Percentiles rank a stretch among this genome's conserved stretches.
Evolutionary conservation across 2,329 filamentous ascomycete species (phyloP).

Genomic region (Neurospora crassa): DNA sequence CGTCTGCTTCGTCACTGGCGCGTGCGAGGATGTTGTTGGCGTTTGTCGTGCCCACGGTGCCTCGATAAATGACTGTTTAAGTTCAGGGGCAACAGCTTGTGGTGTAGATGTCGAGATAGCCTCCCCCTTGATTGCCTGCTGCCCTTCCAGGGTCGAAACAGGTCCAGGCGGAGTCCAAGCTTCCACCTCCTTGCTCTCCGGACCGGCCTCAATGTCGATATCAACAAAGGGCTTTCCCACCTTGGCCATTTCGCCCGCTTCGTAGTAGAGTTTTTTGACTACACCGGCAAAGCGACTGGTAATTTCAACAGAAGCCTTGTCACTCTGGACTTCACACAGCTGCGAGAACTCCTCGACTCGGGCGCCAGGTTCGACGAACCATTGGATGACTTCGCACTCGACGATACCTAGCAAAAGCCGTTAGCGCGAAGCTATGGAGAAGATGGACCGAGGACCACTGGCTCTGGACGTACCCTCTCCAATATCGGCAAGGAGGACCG

Average conservation of each 20-base stretch:
- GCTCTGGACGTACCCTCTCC: conserved; percentile 56
- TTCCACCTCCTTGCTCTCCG: conserved; percentile 50
- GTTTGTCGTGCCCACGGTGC: background rate
- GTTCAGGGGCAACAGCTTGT: background rate
- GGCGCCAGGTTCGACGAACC: conserved; percentile 95
- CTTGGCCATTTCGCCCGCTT: conserved; percentile 90
- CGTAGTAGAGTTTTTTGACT: conserved; percentile 93
- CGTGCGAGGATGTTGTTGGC: background rate
- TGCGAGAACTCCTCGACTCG: conserved; percentile 97
- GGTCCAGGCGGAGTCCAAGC: conserved; percentile 25
- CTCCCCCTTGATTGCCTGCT: background rate
- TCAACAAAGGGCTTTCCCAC: conserved; percentile 92
- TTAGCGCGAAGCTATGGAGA: conserved; percentile 5
- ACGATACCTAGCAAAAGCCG: conserved; percentile 63
- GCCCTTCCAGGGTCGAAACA: background rate
- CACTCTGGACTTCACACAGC: conserved; percentile 94
- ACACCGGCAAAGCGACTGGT: conserved; percentile 92
- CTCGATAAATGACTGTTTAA: background rate
- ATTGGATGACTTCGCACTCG: conserved; percentile 98
- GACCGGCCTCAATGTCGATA: conserved; percentile 80
- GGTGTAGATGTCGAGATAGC: background rate
- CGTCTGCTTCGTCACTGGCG: conserved; percentile 20
- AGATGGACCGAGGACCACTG: background rate
- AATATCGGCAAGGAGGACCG: conserved; percentile 75
- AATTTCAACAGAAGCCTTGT: conserved; percentile 87